Conservation (phyloP, 2,329 filamentous ascomycete genomes). For the Fragosphaeria purpurea region DNA sequence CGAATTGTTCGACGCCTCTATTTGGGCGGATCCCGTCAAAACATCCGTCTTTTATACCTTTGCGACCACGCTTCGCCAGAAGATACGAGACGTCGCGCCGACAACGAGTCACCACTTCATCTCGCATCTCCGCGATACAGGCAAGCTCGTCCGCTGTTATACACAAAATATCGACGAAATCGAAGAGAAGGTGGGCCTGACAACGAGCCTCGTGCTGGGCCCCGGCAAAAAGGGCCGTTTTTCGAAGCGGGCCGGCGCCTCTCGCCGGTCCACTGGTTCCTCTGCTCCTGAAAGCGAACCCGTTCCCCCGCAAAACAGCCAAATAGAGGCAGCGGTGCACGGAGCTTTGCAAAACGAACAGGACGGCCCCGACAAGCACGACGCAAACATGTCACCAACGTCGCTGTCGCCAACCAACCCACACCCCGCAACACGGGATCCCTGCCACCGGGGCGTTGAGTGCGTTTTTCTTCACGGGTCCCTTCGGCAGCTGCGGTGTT, state of each 20-base stretch:
- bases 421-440: constrained; percentile 4
- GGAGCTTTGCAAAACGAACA: not conserved
- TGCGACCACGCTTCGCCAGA: constrained; percentile 55
- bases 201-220: constrained; percentile 50
- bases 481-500: constrained; percentile 54
- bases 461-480: constrained; percentile 65
- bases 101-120: constrained; percentile 62
- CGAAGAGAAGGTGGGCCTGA: constrained; percentile 59
- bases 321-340: not conserved
- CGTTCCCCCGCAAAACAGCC: not conserved
- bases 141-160: constrained; percentile 61
- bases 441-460: constrained; percentile 40
- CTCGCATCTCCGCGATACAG: constrained; percentile 53
- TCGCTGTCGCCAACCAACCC: constrained; percentile 5
- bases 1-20: constrained; percentile 60
- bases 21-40: constrained; percentile 58
- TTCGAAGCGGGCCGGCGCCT: constrained; percentile 25
- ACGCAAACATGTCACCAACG: not conserved
- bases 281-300: not conserved
- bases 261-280: constrained; percentile 6
- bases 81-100: constrained; percentile 51
- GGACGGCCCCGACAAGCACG: not conserved
- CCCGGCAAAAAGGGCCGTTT: constrained; percentile 53
- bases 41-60: constrained; percentile 67
- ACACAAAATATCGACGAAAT: constrained; percentile 69